Percentiles rank a stretch among this genome's conserved stretches.
phyloP scores from a whole-genome alignment of 176 grass and related monocot genomes.

The Elaeis guineensis region DNA sequence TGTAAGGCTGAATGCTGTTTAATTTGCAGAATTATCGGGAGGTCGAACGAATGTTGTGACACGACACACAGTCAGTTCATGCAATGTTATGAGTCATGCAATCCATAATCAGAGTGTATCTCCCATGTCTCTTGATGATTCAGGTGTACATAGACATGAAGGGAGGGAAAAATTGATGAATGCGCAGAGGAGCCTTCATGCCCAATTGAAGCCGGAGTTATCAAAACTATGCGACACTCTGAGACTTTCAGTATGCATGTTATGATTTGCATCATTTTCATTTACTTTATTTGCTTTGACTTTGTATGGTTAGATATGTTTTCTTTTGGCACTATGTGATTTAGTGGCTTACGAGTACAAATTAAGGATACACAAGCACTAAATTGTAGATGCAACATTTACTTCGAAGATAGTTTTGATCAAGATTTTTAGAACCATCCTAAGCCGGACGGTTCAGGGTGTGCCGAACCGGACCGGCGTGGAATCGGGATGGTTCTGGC shows the following conservation, averaged over 20 bases:
- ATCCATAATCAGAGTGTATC: not conserved
- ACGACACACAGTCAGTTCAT: not conserved
- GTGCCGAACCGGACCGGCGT: too few species aligned
- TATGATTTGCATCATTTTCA: not conserved
- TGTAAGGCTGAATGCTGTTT: not conserved
- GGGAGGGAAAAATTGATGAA: slow-evolving; percentile 40
- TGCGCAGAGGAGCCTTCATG: slow-evolving; percentile 50
- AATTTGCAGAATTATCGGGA: not conserved
- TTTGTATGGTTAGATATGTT: too few species aligned
- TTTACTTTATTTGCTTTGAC: slow-evolving; percentile 1
- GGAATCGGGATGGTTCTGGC: too few species aligned
- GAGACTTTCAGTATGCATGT: slow-evolving; percentile 55
- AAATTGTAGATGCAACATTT: too few species aligned
- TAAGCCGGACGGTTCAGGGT: too few species aligned
- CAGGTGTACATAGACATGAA: slow-evolving; percentile 20
- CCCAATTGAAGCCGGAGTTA: slow-evolving; percentile 59
- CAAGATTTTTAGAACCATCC: too few species aligned
- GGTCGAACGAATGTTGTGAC: not conserved
- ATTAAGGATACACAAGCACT: too few species aligned
- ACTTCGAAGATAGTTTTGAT: too few species aligned
- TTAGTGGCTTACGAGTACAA: too few species aligned
- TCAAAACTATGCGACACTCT: slow-evolving; percentile 50
- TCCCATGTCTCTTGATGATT: slow-evolving; percentile 14
- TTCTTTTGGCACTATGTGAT: too few species aligned
- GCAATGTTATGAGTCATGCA: too few species aligned